Percentiles rank a stretch among this genome's conserved stretches.
These are phyloP conservation scores for Saccharomycopsis lassenensis DNA, from an alignment of 805 yeast genomes.

Conservation along the genomic window DNA sequence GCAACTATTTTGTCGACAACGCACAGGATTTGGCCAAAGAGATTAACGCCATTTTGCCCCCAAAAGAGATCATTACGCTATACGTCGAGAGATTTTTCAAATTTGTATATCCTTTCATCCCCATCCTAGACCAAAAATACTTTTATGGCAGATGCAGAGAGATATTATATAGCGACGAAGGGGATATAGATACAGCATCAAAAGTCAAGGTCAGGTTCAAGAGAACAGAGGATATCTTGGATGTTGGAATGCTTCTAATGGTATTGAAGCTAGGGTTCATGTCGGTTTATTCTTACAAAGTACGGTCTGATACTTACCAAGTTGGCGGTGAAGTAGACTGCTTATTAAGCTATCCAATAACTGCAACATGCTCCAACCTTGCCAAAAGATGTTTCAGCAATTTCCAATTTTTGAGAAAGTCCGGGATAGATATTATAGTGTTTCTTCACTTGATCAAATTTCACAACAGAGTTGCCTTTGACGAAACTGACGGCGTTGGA, in stretches of 20 bases:
- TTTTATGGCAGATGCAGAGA: no score
- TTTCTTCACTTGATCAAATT: slow-evolving; percentile 29
- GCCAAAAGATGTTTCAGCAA: slow-evolving; percentile 31
- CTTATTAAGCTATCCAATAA: slow-evolving; percentile 30
- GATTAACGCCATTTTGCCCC: slow-evolving; percentile 32
- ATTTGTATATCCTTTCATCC: slow-evolving; percentile 36
- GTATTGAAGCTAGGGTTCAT: slow-evolving; percentile 33
- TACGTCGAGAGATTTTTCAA: slow-evolving; percentile 33
- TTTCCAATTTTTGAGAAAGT: slow-evolving; percentile 29
- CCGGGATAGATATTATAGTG: slow-evolving; percentile 34
- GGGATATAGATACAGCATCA: slow-evolving; percentile 20
- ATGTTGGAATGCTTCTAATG: slow-evolving; percentile 32
- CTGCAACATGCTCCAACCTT: slow-evolving; percentile 28
- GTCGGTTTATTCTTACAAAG: slow-evolving; percentile 22
- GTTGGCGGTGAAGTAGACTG: slow-evolving; percentile 21
- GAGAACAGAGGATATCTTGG: slow-evolving; percentile 35
- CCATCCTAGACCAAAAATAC: slow-evolving; percentile 31
- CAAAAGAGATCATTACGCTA: slow-evolving; percentile 33
- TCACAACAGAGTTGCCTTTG: slow-evolving; percentile 35
- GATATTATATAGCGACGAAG: slow-evolving; percentile 22
- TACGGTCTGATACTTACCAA: slow-evolving; percentile 21
- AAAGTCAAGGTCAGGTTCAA: slow-evolving; percentile 27
- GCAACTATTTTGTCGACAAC: no score
- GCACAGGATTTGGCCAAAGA: slow-evolving; percentile 1
- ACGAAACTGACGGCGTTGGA: slow-evolving; percentile 35